Evolutionary conservation across 2,329 filamentous ascomycete species (phyloP), one percentile per base, ranked within the genome.

Genomic region (Fusarium virguliforme): DNA sequence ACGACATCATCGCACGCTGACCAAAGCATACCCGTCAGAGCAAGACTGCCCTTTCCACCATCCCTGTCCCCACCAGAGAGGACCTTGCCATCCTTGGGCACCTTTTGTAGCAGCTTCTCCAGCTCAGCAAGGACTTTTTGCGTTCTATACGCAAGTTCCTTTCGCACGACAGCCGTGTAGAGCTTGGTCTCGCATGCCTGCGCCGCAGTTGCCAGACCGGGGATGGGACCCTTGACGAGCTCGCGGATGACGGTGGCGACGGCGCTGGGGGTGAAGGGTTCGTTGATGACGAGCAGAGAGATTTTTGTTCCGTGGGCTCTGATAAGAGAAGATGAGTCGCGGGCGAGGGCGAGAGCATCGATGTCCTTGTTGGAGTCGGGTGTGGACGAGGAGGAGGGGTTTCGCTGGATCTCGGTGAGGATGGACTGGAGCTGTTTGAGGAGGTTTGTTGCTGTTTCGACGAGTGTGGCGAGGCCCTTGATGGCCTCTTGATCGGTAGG

Each of bases 221-320:
- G 92, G 0, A 97, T 85, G n/a, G 93, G 89, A 0, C 90, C 90
- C 12, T 88, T 86, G 24, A 91, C 86, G n/a, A 97, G 85, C 64
- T 94, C 90, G 35, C 88, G 86, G 5, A 98, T 83, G 13, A 97
- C 89, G 26, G 87, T 90, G 9, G 82, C 83, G 35, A 97, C 86
- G 6, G 94, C 95, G 1, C 91, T 90, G 0, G 93, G 90, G 0
- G 94, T 96, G 73, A 97, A 97, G 1, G 95, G 95, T 18, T 93
- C 88, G 76, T 93, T 97, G 76, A 97, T 92, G 2, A 96, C 88
- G 12, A 98, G 87, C 1, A 98, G 90, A 0, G 93, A 95, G 28
- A 98, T 86, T 70, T 97, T 97, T 6, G 94, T 97, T 2, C 91
- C 89, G 78, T 98, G 94, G 0, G 94, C 93, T 78, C 89, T 91